Evolutionary conservation across 108 stramenopile species (phyloP).

Genomic region (Discostella pseudostelligera): DNA sequence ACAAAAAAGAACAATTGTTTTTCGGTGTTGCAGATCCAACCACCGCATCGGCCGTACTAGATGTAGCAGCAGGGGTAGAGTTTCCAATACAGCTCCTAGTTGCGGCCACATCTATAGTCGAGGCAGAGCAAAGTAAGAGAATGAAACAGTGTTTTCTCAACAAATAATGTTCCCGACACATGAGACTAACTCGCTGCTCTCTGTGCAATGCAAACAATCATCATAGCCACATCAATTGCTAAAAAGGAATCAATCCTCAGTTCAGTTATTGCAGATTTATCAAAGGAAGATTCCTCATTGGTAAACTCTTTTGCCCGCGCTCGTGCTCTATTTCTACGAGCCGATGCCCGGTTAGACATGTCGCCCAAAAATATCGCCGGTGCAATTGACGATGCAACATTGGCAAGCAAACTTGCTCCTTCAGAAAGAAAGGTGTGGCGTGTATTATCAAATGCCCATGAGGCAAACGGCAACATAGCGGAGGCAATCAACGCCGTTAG

Average conservation of each 20-base stretch:
- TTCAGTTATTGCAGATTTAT: constrained; percentile 22
- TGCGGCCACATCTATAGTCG: constrained; percentile 30
- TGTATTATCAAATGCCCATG: constrained; percentile 38
- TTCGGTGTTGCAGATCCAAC: constrained; percentile 30
- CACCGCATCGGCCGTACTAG: constrained; percentile 42
- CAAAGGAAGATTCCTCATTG: constrained; percentile 29
- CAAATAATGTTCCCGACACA: background rate
- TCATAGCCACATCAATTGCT: constrained; percentile 6
- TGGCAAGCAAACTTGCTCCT: constrained; percentile 28
- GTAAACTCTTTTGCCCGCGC: constrained; percentile 31
- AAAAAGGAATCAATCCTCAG: constrained; percentile 40
- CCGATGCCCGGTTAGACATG: constrained; percentile 39
- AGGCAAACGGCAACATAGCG: constrained; percentile 26
- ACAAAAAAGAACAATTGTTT: constrained; percentile 33
- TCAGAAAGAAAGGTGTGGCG: constrained; percentile 40
- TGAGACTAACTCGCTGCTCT: too few relatives aligned
- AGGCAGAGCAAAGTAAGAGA: constrained; percentile 37
- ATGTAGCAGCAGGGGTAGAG: constrained; percentile 24
- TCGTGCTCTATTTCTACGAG: constrained; percentile 37
- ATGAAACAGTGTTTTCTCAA: background rate
- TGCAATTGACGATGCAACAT: constrained; percentile 38
- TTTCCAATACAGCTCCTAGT: constrained; percentile 40
- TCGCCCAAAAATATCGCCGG: constrained; percentile 30
- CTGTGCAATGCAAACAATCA: too few relatives aligned
- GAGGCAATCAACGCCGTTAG: constrained; percentile 25